Evolutionary conservation across 2,329 filamentous ascomycete genomes (phyloP), one percentile per base, ranked within the genome.

Genomic region (Pyricularia sp.): DNA sequence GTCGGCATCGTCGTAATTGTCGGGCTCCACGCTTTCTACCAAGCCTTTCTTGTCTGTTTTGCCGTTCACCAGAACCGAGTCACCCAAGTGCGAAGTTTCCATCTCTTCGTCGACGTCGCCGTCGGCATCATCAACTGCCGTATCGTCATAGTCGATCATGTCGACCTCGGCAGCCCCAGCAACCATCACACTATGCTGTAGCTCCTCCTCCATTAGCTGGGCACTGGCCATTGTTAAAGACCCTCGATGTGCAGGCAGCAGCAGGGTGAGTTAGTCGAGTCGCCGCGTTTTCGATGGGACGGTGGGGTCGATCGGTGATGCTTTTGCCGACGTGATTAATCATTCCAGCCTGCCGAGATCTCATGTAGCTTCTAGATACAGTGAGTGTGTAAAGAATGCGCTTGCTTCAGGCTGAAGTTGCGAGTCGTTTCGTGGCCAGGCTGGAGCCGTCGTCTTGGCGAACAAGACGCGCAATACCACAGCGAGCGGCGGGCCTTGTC

Each of bases 161-260:
- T 71, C 70, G 1, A 62, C 62, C 8, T 63, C 65, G 0, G 64
- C 68, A 60, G 79, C 79, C 65, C 82, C 81, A 6, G 81, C 82
- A 65, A 80, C 75, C 68, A 81, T 75, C 59, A 79, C 79, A 71
- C 81, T 84, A 69, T 83, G 81, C 70, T 84, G 83, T 65, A 84
- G 76, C 72, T 84, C 81, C 66, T 85, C 82, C 71, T 84, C 79
- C 75, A 82, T 84, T 62, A 79, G 75, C 70, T 83, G 82, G 65
- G 79, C 77, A 69, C 78, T 82, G 64, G 78, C 73, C 80, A 83
- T 83, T 61, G 68, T 74, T 69, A 19, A 30, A 44, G 40, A 59
- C 24, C n/a, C 19, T 24, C 9, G 22, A 57, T 22, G n/a, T 26
- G 53, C 24, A 26, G 53, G 22, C n/a, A 26, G 22, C 9, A 57